Evolutionary conservation across 306 rosid species (phyloP).

Genomic region (Luffa acutangula): DNA sequence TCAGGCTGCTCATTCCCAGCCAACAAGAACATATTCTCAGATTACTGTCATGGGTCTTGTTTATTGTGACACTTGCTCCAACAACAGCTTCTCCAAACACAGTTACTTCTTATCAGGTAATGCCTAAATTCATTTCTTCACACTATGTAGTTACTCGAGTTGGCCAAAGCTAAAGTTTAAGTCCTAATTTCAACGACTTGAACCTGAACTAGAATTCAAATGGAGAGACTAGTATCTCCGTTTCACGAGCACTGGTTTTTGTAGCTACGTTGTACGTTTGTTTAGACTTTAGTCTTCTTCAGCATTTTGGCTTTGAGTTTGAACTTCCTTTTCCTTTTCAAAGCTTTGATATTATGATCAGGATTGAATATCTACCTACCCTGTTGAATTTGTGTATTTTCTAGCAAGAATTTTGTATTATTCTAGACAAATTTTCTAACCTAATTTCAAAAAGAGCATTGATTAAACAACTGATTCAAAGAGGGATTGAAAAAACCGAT

Average conservation of each 20-base stretch:
- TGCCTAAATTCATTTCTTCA: not conserved
- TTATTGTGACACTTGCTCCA: conserved; percentile 89
- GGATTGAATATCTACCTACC: not conserved
- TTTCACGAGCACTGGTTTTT: not conserved
- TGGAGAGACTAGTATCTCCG: not conserved
- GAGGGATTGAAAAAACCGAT: not conserved
- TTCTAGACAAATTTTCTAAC: not conserved
- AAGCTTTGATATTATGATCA: not conserved
- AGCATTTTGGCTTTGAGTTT: not conserved
- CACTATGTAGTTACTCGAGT: not conserved
- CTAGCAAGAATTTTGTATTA: not conserved
- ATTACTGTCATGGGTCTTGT: conserved; percentile 94
- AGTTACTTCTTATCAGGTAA: conserved; percentile 81
- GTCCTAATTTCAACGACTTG: not conserved
- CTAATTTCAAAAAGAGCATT: not conserved
- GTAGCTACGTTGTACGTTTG: not conserved
- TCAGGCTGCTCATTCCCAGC: conserved; percentile 17
- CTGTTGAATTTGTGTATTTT: not conserved
- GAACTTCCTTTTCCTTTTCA: not conserved
- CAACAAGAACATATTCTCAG: conserved; percentile 31
- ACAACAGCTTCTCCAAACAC: conserved; percentile 72
- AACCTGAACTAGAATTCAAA: not conserved
- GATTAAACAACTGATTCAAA: not conserved
- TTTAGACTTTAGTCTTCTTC: not conserved
- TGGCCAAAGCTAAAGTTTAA: not conserved